These are phyloP conservation scores for Pythium angustatum DNA, from an alignment of 352 stramenopile genomes.

Conservation along the genomic window DNA sequence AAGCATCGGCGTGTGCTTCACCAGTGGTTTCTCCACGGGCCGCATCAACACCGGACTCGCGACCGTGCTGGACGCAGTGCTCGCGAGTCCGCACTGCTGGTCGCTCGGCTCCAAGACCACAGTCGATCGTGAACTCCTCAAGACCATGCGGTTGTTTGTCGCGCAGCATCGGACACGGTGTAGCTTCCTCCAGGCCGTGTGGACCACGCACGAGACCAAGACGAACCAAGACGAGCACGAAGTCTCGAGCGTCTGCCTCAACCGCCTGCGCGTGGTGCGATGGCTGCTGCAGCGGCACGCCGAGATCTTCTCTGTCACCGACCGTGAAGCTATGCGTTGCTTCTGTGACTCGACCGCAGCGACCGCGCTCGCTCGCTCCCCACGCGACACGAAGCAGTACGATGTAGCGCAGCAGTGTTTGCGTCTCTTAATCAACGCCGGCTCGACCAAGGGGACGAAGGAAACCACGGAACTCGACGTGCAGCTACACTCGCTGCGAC, in stretches of 20 bases:
- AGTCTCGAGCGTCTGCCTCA: not conserved
- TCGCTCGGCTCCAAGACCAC: constrained; percentile 14
- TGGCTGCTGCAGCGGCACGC: constrained; percentile 29
- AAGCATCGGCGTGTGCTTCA: not conserved
- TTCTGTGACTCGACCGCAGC: not conserved
- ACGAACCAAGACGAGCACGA: not conserved
- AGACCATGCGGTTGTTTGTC: constrained; percentile 43
- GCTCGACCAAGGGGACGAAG: not conserved
- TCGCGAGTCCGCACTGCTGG: constrained; percentile 41
- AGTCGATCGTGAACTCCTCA: constrained; percentile 40
- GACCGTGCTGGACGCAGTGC: constrained; percentile 32
- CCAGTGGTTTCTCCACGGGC: constrained; percentile 2
- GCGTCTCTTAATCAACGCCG: not conserved
- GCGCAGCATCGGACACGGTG: constrained; percentile 32
- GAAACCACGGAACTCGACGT: not conserved
- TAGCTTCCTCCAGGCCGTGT: constrained; percentile 36
- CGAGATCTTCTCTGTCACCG: not conserved
- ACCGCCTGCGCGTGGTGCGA: constrained; percentile 33
- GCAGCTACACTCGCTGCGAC: not conserved
- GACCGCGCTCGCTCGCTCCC: no score
- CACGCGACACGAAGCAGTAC: not conserved
- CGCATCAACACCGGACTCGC: constrained; percentile 32
- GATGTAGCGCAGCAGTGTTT: constrained; percentile 7
- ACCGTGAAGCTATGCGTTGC: not conserved
- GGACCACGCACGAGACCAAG: not conserved